These are phyloP conservation scores for Alternaria brassicicola DNA, from an alignment of 2,329 filamentous ascomycete genomes.

Conservation along the genomic window DNA sequence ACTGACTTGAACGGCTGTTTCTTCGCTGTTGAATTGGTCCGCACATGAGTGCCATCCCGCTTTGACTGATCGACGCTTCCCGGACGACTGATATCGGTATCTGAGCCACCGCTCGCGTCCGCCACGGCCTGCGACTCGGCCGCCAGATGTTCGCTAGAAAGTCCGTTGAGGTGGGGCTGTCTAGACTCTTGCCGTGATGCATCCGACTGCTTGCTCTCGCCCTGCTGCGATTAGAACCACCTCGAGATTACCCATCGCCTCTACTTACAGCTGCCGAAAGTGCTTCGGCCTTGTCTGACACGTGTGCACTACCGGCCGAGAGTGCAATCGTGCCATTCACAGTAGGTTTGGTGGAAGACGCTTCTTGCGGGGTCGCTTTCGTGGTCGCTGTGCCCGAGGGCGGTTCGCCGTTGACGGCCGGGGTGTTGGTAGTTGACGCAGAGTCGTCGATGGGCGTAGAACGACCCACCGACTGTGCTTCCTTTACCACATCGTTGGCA, in stretches of 20 bases:
- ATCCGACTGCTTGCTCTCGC: constrained; percentile 19
- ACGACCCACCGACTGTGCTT: constrained; percentile 70
- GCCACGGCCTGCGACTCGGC: constrained; percentile 57
- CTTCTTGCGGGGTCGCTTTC: constrained; percentile 31
- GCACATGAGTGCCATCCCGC: constrained; percentile 65
- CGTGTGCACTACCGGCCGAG: constrained; percentile 21
- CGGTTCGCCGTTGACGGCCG: constrained; percentile 58
- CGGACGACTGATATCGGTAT: constrained; percentile 72
- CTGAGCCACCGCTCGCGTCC: constrained; percentile 75
- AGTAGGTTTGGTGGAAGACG: constrained; percentile 48
- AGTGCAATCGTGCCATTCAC: constrained; percentile 30
- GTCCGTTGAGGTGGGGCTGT: constrained; percentile 45
- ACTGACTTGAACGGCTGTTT: constrained; percentile 84
- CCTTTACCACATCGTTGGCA: constrained; percentile 74
- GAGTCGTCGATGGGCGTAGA: constrained; percentile 68
- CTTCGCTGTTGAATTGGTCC: constrained; percentile 64
- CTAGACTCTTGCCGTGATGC: constrained; percentile 22
- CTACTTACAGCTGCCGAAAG: constrained; percentile 33
- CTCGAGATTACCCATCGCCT: background rate
- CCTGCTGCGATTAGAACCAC: constrained; percentile 26
- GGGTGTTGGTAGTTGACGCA: constrained; percentile 64
- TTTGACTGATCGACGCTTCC: constrained; percentile 59
- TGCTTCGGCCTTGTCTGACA: constrained; percentile 24
- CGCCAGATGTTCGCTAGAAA: constrained; percentile 43
- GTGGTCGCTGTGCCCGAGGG: constrained; percentile 46